These are phyloP conservation scores for Paxillus ammoniavirescens DNA, from an alignment of 768 basidiomycete species.

Conservation along the genomic window DNA sequence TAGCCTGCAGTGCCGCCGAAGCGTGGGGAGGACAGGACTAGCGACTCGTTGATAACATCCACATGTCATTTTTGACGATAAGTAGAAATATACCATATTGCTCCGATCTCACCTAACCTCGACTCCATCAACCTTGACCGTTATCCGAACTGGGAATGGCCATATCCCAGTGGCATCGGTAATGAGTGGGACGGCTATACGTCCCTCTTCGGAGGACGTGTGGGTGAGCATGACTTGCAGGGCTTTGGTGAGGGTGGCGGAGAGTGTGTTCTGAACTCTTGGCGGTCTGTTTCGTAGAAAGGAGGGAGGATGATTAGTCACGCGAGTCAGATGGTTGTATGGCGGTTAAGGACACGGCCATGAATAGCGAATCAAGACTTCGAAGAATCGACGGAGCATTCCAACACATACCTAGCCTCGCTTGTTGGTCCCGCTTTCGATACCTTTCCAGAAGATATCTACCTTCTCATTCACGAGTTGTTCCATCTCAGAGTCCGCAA, in stretches of 20 bases:
- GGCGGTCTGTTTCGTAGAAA: conserved; percentile 36
- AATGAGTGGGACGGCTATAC: conserved; percentile 73
- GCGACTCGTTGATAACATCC: no score
- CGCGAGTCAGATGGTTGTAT: background rate
- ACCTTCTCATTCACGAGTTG: conserved; percentile 73
- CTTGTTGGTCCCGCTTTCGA: conserved; percentile 62
- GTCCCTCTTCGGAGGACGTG: conserved; percentile 76
- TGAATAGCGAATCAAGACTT: background rate
- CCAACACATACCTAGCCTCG: conserved; percentile 57
- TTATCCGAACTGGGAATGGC: conserved; percentile 74
- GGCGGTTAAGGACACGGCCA: background rate
- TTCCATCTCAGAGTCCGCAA: conserved; percentile 71
- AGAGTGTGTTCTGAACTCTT: conserved; percentile 54
- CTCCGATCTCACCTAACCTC: conserved; percentile 45
- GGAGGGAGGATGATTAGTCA: background rate
- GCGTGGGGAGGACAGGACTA: no score
- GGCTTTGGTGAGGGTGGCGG: conserved; percentile 60
- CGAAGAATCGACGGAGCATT: no score
- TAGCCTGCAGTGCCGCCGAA: no score
- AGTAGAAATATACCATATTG: no score
- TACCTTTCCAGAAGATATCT: conserved; percentile 72
- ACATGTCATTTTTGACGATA: no score
- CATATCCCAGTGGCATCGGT: conserved; percentile 76
- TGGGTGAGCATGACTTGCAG: conserved; percentile 71
- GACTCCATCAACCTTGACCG: conserved; percentile 63